Conservation (phyloP, 352 stramenopile species). For the Globisporangium barbulae region DNA sequence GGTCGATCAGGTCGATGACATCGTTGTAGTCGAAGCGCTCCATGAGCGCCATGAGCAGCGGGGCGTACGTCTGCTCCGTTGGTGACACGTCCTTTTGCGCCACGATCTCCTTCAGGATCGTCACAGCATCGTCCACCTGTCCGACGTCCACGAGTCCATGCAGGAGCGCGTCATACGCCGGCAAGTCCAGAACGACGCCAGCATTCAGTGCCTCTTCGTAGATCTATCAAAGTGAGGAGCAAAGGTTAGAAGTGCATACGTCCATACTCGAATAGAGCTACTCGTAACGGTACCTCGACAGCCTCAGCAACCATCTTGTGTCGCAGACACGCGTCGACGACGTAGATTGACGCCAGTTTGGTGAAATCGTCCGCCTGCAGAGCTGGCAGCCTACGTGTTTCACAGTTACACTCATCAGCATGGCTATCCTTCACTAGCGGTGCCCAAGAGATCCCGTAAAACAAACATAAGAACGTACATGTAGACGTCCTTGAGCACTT, state of each 20-base stretch:
- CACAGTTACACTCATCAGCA: background rate
- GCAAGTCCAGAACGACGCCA: constrained; percentile 55
- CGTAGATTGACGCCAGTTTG: constrained; percentile 64
- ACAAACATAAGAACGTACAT: constrained; percentile 10
- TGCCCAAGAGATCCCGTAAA: too few relatives aligned
- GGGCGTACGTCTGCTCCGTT: constrained; percentile 45
- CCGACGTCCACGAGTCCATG: constrained; percentile 35
- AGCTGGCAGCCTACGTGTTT: constrained; percentile 15
- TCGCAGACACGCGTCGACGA: constrained; percentile 56
- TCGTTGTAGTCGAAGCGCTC: constrained; percentile 41
- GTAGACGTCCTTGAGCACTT: constrained; percentile 35
- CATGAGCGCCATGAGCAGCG: constrained; percentile 49
- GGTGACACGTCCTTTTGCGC: constrained; percentile 46
- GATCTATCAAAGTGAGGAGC: constrained; percentile 19
- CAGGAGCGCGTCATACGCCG: constrained; percentile 46
- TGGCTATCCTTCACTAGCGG: too few relatives aligned
- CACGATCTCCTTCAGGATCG: constrained; percentile 38
- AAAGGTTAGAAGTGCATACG: background rate
- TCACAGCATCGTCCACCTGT: constrained; percentile 37
- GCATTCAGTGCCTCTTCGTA: constrained; percentile 41
- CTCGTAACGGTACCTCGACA: constrained; percentile 23
- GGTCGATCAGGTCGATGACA: constrained; percentile 46
- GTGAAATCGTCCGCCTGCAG: constrained; percentile 62
- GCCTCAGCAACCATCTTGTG: constrained; percentile 46
- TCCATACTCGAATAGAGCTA: background rate